Percentiles rank a stretch among this genome's conserved stretches.
phyloP scores from a whole-genome alignment of 2,329 filamentous ascomycete species.

The Hypoxylon sp. region DNA sequence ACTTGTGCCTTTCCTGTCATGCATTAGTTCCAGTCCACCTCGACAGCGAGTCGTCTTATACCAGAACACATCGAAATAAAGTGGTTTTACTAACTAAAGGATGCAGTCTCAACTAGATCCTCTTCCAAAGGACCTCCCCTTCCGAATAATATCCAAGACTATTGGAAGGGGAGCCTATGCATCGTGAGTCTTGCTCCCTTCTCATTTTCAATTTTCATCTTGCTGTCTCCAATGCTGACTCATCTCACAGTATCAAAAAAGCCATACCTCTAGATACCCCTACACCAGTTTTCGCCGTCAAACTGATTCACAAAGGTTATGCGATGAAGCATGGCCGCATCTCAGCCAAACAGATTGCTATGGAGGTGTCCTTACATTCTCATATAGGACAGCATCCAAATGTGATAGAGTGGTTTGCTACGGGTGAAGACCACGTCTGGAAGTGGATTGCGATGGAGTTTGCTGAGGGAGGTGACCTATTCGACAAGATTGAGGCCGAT shows the following conservation, averaged over 20 bases:
- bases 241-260: conserved; percentile 80
- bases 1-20: conserved; percentile 5
- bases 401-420: conserved; percentile 91
- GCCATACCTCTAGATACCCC: conserved; percentile 76
- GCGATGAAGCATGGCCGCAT: conserved; percentile 89
- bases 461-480: conserved; percentile 93
- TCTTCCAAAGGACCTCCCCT: conserved; percentile 84
- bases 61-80: conserved; percentile 1
- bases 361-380: conserved; percentile 90
- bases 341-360: conserved; percentile 85
- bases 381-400: conserved; percentile 90
- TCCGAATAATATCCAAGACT: conserved; percentile 93
- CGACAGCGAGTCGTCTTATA: conserved; percentile 20
- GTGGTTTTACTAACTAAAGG: conserved; percentile 51
- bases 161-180: conserved; percentile 97
- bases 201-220: conserved; percentile 21
- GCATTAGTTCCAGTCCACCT: conserved; percentile 9
- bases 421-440: conserved; percentile 86
- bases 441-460: conserved; percentile 99
- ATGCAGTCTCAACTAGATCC: conserved; percentile 88
- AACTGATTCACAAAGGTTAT: conserved; percentile 98
- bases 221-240: conserved; percentile 24
- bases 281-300: conserved; percentile 90
- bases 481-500: conserved; percentile 99
- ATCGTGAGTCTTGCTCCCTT: conserved; percentile 68